Conservation (phyloP, 371 early-diverging fungal species). For the Rhizopus microsporus region DNA sequence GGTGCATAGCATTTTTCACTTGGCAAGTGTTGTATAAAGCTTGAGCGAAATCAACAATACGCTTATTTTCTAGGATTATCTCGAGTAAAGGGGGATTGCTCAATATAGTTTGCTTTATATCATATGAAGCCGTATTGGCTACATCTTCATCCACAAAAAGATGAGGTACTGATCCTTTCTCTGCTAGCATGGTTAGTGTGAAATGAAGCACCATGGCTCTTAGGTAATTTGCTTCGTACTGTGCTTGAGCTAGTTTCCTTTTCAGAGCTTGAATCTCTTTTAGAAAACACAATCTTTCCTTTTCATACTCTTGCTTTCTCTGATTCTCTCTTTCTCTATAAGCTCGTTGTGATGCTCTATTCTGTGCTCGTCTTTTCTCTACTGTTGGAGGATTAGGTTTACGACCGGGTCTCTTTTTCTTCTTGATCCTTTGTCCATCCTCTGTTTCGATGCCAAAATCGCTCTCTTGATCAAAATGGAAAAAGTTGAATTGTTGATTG, state of each 20-base stretch:
- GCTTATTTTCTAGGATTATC: constrained; percentile 17
- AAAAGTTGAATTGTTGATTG: constrained; percentile 5
- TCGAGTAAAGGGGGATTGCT: constrained; percentile 19
- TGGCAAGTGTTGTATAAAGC: constrained; percentile 9
- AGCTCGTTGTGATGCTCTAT: constrained; percentile 27
- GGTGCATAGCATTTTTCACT: background rate
- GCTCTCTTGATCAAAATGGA: constrained; percentile 27
- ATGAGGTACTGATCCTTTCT: constrained; percentile 39
- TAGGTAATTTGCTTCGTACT: constrained; percentile 43
- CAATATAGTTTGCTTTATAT: background rate
- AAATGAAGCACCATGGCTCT: constrained; percentile 37
- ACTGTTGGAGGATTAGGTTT: constrained; percentile 29
- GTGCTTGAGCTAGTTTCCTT: constrained; percentile 21
- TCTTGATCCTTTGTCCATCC: constrained; percentile 22
- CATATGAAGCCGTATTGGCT: background rate
- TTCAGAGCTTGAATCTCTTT: constrained; percentile 27
- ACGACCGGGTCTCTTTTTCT: constrained; percentile 29
- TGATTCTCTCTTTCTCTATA: constrained; percentile 29
- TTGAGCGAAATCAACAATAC: constrained; percentile 19
- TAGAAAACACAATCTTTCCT: constrained; percentile 19
- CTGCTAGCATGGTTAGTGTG: constrained; percentile 24
- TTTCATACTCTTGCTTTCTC: constrained; percentile 25
- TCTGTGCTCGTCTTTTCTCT: constrained; percentile 28
- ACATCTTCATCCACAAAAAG: constrained; percentile 13
- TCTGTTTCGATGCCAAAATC: constrained; percentile 28